Base-by-base conservation (phyloP, 1,284 basidiomycete genomes). In the Butyriboletus appendiculatus region DNA sequence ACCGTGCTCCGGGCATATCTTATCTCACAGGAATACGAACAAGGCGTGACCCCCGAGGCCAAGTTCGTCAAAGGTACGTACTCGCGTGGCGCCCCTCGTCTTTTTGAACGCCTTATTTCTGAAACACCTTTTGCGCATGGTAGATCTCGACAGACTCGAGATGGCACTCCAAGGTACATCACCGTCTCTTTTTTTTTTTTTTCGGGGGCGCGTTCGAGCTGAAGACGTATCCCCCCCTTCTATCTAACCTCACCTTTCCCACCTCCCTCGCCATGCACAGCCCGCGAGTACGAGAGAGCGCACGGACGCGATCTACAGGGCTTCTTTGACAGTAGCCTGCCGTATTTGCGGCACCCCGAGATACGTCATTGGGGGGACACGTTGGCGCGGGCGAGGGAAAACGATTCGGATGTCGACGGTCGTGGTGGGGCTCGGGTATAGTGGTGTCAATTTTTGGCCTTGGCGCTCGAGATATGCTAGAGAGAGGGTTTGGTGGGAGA, bases 131-230 rank as follows among this genome's bases (percentile, higher is more conserved):
- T 28, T 28, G 3, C 10, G 10, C 2, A 28, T 28, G 10, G 28
- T 50, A 92, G 90, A 99, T 70, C 80, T 98, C 12, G 96, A 99
- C 70, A 80, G 94, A 12, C 88, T 98, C 56, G 96, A 99, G 72
- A 90, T 99, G 81, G 90, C 92, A 4, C 76, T 91, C 0, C 90
- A 92, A 80, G 89, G 89, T 85, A 62, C 20, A 60, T 56, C 43
- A 26, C 15, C 28, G n/a, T 10, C 46, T 24, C 5, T 18, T 20
- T 30, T 35, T 35, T 33, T 35, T 22, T 22, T 22, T 22, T 22
- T 22, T 22, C n/a, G n/a, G n/a, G n/a, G n/a, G n/a, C n/a, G 22
- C 22, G 22, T 22, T 22, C 22, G n/a, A 22, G 22, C 22, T 22
- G 22, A 22, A 22, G 4, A 22, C 22, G 22, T 22, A 22, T n/a